A percentile compares a stretch with the other conserved stretches of the same genome.
phyloP scores from a whole-genome alignment of 2,329 filamentous ascomycete genomes.

The Apiospora marii region DNA sequence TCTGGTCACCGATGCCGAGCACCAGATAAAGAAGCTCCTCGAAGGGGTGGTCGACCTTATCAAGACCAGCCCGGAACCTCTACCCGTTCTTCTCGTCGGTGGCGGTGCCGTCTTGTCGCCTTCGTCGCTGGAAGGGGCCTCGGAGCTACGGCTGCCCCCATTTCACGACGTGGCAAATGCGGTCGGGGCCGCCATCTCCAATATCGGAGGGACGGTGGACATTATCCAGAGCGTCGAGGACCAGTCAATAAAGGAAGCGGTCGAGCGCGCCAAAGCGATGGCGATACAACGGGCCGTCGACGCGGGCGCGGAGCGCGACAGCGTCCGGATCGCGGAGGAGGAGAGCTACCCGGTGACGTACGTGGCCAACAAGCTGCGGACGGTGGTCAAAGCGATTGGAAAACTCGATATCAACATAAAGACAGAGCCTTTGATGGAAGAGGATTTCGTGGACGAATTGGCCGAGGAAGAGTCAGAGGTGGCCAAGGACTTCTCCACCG shows the following conservation, averaged over 20 bases:
- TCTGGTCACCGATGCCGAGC: no score
- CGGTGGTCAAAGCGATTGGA: conserved; percentile 9
- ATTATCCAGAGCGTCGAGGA: neutral
- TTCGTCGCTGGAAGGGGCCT: conserved; percentile 57
- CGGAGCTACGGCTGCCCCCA: conserved; percentile 58
- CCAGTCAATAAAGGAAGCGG: neutral
- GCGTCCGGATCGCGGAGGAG: conserved; percentile 8
- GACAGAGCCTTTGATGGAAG: neutral
- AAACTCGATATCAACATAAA: neutral
- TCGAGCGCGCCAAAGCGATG: neutral
- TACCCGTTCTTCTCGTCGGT: conserved; percentile 66
- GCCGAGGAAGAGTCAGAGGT: conserved; percentile 6
- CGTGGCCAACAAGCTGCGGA: conserved; percentile 7
- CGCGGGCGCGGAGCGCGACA: neutral
- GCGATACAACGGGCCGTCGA: neutral
- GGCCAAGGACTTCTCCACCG: neutral
- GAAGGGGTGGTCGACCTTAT: conserved; percentile 65
- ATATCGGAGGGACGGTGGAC: neutral
- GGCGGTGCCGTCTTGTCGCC: conserved; percentile 66
- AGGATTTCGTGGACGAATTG: neutral
- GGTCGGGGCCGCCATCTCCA: conserved; percentile 66
- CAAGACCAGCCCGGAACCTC: conserved; percentile 63
- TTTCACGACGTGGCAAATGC: conserved; percentile 68
- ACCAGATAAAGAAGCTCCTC: conserved; percentile 56
- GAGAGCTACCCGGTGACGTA: conserved; percentile 3